Base-by-base conservation (phyloP, 495 filamentous ascomycete genomes). In the Aspergillus sclerotiicarbonarius region DNA sequence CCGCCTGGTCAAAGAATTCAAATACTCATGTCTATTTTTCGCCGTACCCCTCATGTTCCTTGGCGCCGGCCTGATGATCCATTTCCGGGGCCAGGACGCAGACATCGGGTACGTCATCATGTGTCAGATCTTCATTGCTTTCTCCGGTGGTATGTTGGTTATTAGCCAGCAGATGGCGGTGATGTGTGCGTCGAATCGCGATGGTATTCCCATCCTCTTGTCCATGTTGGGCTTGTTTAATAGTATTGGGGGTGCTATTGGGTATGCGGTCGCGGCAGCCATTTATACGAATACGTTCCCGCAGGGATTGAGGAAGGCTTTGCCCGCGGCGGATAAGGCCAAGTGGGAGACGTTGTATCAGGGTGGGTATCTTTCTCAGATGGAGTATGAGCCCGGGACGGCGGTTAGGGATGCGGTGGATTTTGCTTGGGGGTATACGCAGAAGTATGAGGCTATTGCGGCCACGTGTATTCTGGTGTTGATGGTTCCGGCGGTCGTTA, bases 111-210 rank as follows among this genome's bases (percentile, higher is more conserved):
- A 86, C 67, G 71, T 92, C 18, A 74, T 90, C 70, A 89, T 90
- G 84, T 86, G 82, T 62, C 87, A 91, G 69, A 89, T 91, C 67
- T 86, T 91, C 72, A 90, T 91, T 62, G 84, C 88, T 29, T 82
- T 92, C 53, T 76, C 79, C 13, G 87, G 86, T 16, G 84, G 85
- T 32, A 85, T 81, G 3, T 64, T 87, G 6, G 72, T 91, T 53
- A 87, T 91, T 64, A 79, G 76, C 50, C 80, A 88, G 61, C 83
- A 92, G 57, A 87, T 91, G 68, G 87, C 87, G 4, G 83, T 84
- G 69, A 89, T 91, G 87, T 86, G 88, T 0, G 83, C 81, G 4
- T 79, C 83, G 6, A 71, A 72, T 20, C 72, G 80, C 3, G 80
- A 90, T 52, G 77, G 87, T 49, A 80, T 92, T 18, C 88, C 90